Evolutionary conservation across 139 green algal species (phyloP).

Genomic region (Picochlorum sp.): DNA sequence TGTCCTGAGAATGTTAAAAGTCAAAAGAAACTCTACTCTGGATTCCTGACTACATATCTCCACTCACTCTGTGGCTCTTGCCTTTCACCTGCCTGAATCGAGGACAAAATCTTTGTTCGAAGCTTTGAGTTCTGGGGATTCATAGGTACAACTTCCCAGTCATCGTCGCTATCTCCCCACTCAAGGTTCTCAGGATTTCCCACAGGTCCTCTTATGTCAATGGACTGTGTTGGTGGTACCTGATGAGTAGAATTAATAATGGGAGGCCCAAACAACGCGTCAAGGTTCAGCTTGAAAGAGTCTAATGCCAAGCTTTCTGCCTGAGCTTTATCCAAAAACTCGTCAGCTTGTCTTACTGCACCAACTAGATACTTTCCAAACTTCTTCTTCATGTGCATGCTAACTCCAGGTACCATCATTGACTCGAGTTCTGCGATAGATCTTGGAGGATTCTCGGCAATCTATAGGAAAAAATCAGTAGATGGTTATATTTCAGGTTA

Average conservation of each 20-base stretch:
- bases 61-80: no score
- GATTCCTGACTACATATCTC: not conserved
- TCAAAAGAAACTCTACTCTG: no score
- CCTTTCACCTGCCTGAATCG: no score
- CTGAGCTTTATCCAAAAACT: conserved; percentile 7
- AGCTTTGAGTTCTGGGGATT: not conserved
- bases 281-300: conserved; percentile 22
- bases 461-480: not conserved
- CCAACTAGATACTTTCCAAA: conserved; percentile 10
- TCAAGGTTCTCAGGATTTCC: no score
- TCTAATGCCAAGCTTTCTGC: not conserved
- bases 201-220: no score
- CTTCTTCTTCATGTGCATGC: conserved; percentile 15
- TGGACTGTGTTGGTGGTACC: not conserved
- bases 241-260: not conserved
- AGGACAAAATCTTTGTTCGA: no score
- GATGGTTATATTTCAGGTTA: not conserved
- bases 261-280: not conserved
- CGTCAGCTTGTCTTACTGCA: conserved; percentile 15
- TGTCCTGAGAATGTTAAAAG: no score
- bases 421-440: conserved; percentile 1
- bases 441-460: not conserved
- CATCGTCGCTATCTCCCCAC: conserved; percentile 2
- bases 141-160: not conserved
- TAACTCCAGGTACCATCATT: conserved; percentile 7